phyloP scores from a whole-genome alignment of 2,329 filamentous ascomycete species.

The Apiospora hydei region DNA sequence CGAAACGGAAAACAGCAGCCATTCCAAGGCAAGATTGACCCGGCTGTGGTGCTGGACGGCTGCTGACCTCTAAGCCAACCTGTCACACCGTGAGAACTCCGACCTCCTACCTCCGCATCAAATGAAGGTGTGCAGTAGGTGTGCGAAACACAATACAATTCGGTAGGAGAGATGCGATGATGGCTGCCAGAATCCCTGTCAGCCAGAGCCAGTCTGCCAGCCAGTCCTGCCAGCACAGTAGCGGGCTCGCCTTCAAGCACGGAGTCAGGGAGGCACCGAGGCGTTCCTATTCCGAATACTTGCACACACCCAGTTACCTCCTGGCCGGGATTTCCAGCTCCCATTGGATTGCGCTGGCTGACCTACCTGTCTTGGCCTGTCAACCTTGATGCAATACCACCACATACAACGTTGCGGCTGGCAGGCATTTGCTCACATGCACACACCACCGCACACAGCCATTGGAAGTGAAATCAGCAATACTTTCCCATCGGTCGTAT shows the following conservation, averaged over 20 bases:
- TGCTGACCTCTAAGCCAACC: neutral
- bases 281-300: constrained; percentile 7
- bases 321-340: neutral
- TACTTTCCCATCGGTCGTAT: neutral
- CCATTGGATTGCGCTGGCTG: constrained; percentile 13
- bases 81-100: constrained; percentile 12
- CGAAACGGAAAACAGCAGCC: neutral
- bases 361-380: constrained; percentile 12
- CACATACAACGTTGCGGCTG: constrained; percentile 21
- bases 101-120: constrained; percentile 8
- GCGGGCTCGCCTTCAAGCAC: neutral
- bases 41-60: neutral
- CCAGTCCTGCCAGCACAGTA: constrained; percentile 1
- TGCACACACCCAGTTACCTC: neutral
- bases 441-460: neutral
- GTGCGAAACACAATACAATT: neutral
- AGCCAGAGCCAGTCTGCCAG: neutral
- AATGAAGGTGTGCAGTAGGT: neutral
- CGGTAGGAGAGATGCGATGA: neutral
- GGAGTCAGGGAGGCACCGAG: neutral
- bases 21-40: neutral
- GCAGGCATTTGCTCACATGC: neutral
- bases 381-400: constrained; percentile 16
- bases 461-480: neutral
- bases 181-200: neutral